Base-by-base conservation (phyloP, 1,284 basidiomycete genomes). In the Taiwanofungus camphoratus region DNA sequence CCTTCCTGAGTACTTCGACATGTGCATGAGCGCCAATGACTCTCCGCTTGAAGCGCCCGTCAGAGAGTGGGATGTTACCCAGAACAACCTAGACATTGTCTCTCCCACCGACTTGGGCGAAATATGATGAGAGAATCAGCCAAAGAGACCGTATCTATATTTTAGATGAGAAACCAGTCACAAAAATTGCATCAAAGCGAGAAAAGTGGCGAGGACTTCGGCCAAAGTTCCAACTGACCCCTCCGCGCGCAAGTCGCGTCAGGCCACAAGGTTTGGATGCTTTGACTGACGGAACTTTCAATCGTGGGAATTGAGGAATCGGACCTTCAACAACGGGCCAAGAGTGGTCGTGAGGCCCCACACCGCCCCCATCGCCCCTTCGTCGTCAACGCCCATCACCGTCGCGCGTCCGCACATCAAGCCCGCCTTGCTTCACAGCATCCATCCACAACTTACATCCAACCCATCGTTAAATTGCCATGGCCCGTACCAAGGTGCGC, bases 401-500 rank as follows among this genome's bases (percentile, higher is more conserved):
- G 54, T 60, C 58, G 54, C 58, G 49, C 58, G 53, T 55, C 59
- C 58, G 54, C 54, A n/a, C 47, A 50, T 48, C 52, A 48, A 46
- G 42, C 39, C 47, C 45, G 45, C 46, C 50, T 39, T 52, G 29
- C 41, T 38, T 42, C 22, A 26, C 22, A 36, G n/a, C 39, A 11
- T 35, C 20, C 33, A 23, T 24, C 49, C 48, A 52, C 41, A 52
- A 56, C 60, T 58, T 54, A 55, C 57, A 37, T 51, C 56, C 47
- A 54, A 53, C 51, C 60, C 45, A 16, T 51, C 47, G 39, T 52
- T 45, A 50, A 51, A 40, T 52, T 51, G 37, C 56, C 63, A 85
- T 86, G 82, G 82, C 82, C 56, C 82, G 82, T 61, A 86, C 82
- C 59, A 86, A 86, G 77, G 82, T 80, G 54, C 46, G 64, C 59